phyloP scores from a whole-genome alignment of 2,329 filamentous ascomycete species.

The Penicillium nordicum region DNA sequence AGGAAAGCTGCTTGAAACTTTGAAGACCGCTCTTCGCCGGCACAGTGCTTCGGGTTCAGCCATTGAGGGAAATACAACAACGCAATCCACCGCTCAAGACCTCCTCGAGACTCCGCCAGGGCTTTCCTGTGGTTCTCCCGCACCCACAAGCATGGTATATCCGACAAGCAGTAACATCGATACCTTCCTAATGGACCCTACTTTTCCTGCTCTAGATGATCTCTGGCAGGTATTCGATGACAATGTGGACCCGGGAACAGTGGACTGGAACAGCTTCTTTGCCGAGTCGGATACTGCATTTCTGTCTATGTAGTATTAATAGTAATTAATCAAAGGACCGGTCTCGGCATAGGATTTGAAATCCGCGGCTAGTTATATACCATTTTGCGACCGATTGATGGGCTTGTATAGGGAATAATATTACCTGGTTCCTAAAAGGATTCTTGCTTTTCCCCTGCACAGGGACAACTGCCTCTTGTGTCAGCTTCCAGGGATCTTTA shows the following conservation, averaged over 20 bases:
- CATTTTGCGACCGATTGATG: background rate
- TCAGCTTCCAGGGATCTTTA: background rate
- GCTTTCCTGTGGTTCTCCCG: no score
- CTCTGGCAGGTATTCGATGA: slow-evolving; percentile 23
- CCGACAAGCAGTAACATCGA: background rate
- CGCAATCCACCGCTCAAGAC: background rate
- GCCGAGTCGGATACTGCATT: slow-evolving; percentile 19
- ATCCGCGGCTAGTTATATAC: background rate
- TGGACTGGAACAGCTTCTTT: slow-evolving; percentile 22
- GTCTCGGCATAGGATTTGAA: background rate
- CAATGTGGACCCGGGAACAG: slow-evolving; percentile 11
- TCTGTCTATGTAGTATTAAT: slow-evolving; percentile 3
- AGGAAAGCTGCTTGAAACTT: slow-evolving; percentile 30
- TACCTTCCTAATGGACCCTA: slow-evolving; percentile 2
- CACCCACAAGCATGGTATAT: background rate
- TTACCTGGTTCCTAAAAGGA: slow-evolving; percentile 38
- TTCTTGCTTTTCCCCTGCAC: background rate
- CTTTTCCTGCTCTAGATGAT: slow-evolving; percentile 15
- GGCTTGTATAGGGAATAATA: background rate
- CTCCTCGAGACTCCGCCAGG: no score
- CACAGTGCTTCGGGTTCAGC: slow-evolving; percentile 15
- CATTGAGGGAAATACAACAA: background rate
- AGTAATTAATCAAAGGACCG: background rate
- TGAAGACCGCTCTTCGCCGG: slow-evolving; percentile 29
- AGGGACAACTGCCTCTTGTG: background rate